These are phyloP conservation scores for Rhodamnia rubescens DNA, from an alignment of 345 rosid genomes.

Conservation along the genomic window DNA sequence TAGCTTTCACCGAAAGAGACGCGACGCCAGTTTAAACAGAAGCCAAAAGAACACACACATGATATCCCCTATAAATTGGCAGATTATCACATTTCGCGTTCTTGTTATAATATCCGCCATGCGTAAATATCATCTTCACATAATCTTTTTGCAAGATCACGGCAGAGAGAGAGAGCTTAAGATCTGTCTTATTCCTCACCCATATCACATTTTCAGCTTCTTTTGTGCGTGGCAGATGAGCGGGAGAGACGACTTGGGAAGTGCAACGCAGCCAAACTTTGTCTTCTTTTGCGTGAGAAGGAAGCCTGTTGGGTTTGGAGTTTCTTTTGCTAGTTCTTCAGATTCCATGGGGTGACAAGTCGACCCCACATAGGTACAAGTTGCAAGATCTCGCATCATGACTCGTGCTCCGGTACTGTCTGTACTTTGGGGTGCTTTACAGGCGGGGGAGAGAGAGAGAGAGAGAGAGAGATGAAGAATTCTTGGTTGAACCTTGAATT, in stretches of 20 bases:
- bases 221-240: background rate
- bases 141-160: background rate
- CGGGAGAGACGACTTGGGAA: background rate
- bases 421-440: constrained; percentile 5
- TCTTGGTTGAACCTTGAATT: background rate
- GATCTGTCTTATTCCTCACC: background rate
- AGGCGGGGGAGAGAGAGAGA: background rate
- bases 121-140: background rate
- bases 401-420: constrained; percentile 12
- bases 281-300: background rate
- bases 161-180: background rate
- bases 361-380: background rate
- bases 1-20: too few species aligned
- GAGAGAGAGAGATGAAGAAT: background rate
- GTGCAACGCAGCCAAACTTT: background rate
- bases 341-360: background rate
- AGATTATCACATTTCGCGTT: background rate
- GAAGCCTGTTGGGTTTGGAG: background rate
- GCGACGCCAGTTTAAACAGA: too few species aligned
- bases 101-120: background rate
- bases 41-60: too few species aligned
- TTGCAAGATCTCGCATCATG: background rate
- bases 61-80: background rate
- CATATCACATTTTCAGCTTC: background rate
- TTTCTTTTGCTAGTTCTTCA: background rate